Evolutionary conservation across 2,329 filamentous ascomycete genomes (phyloP), one percentile per base, ranked within the genome.

Genomic region (Hypoxylon sp.): DNA sequence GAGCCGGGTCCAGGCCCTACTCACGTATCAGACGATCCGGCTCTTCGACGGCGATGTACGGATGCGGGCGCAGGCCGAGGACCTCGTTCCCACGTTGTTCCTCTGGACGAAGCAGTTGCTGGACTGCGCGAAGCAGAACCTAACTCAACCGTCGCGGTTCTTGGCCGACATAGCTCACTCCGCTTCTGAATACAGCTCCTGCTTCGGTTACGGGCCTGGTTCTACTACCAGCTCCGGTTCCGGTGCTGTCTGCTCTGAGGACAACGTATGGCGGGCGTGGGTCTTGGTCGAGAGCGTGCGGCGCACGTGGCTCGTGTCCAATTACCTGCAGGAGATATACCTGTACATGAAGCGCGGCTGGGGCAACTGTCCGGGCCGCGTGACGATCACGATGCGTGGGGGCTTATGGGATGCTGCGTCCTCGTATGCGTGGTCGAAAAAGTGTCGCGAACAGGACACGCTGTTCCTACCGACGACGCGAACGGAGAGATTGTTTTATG

Each of bases 21-120:
- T 75, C 0, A 67, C 68, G n/a, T 80, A 80, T 65, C 78, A 80
- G 60, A 62, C 75, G n/a, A 76, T 80, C 51, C 71, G 79, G 8
- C 72, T 80, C 6, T 78, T 77, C 59, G 79, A 80, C 62, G 79
- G 78, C 24, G 76, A 80, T 64, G 69, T 80, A 24, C 71, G 74
- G 19, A 75, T 79, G 69, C 75, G 79, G 31, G 74, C 73, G 2
- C 73, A 75, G 50, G 79, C 73, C 11, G 78, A 80, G 65, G 70
- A 58, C 11, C 67, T 77, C 17, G 73, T 79, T 35, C 70, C 76
- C 8, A 72, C 78, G 13, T 62, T 80, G n/a, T 58, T 54, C 47
- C 55, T 61, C 2, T 76, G 75, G 75, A 72, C 66, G 5, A 62
- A 55, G 19, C 63, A 75, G 59, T 68, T 76, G 57, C 68, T 75